These are phyloP conservation scores for Chlamydomonas asymmetrica DNA, from an alignment of 139 green algal species.

Conservation along the genomic window DNA sequence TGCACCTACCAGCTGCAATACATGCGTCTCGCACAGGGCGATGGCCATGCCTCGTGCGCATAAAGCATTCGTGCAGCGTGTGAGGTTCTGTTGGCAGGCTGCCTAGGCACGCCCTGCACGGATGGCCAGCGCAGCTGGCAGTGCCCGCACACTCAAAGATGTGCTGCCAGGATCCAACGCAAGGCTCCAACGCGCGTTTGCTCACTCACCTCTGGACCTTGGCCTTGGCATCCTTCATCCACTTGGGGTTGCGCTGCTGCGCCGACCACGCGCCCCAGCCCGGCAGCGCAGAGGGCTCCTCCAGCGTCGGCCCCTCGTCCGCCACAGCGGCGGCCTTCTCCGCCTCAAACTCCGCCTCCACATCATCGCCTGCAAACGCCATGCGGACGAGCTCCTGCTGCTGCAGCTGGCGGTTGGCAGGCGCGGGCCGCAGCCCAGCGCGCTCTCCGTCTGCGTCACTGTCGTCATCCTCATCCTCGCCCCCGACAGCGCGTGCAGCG, in stretches of 20 bases:
- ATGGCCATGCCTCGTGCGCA: no score
- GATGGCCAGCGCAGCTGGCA: no score
- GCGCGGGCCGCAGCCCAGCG: not conserved
- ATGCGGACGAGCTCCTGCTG: slow-evolving; percentile 1
- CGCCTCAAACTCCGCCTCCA: slow-evolving; percentile 86
- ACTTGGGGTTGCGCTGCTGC: slow-evolving; percentile 74
- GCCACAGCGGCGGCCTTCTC: slow-evolving; percentile 82
- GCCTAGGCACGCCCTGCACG: no score
- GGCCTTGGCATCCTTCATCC: slow-evolving; percentile 64
- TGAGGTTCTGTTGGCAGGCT: no score
- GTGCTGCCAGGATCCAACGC: no score
- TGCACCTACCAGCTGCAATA: not conserved
- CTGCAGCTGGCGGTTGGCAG: not conserved
- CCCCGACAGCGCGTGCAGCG: not conserved
- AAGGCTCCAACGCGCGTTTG: no score
- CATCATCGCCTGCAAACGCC: slow-evolving; percentile 91
- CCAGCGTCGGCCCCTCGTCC: slow-evolving; percentile 78
- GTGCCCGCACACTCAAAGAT: no score
- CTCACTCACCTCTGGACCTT: slow-evolving; percentile 63
- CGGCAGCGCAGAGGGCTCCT: slow-evolving; percentile 69
- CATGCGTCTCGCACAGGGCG: no score
- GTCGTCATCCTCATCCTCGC: slow-evolving; percentile 9
- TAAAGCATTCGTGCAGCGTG: no score
- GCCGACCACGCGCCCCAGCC: slow-evolving; percentile 90
- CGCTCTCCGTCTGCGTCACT: not conserved